Conservation (phyloP, 495 filamentous ascomycete species). For the Aspergillus wentii region DNA sequence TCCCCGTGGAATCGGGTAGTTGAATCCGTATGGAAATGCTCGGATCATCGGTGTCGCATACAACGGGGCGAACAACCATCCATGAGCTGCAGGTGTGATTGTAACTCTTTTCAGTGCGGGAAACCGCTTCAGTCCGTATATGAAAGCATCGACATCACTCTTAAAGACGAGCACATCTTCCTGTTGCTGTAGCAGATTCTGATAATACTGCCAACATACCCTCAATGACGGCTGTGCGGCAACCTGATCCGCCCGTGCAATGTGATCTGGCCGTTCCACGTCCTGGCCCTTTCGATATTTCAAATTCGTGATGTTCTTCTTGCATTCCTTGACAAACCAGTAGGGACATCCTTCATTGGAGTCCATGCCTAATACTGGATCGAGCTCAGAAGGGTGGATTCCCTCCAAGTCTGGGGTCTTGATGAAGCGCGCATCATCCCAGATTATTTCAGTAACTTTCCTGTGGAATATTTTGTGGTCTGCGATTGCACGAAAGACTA, state of each 20-base stretch:
- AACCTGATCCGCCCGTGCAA: slow-evolving; percentile 8
- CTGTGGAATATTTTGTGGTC: slow-evolving; percentile 15
- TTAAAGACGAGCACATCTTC: slow-evolving; percentile 10
- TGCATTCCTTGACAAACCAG: slow-evolving; percentile 14
- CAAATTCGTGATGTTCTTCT: slow-evolving; percentile 9
- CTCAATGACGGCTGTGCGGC: slow-evolving; percentile 8
- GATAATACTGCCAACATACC: slow-evolving; percentile 17
- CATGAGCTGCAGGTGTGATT: slow-evolving; percentile 25
- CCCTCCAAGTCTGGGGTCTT: neutral
- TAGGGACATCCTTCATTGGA: slow-evolving; percentile 13
- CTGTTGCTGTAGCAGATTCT: slow-evolving; percentile 15
- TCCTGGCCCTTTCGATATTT: slow-evolving; percentile 7
- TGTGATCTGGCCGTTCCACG: slow-evolving; percentile 11
- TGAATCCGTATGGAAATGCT: slow-evolving; percentile 22
- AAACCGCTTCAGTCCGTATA: slow-evolving; percentile 20
- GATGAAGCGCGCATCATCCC: slow-evolving; percentile 20
- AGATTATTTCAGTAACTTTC: slow-evolving; percentile 19
- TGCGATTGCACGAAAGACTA: slow-evolving; percentile 23
- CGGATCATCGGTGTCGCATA: slow-evolving; percentile 31
- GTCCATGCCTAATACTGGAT: neutral
- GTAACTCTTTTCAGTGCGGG: slow-evolving; percentile 17
- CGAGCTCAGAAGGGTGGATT: neutral
- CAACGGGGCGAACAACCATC: slow-evolving; percentile 19
- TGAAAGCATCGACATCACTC: slow-evolving; percentile 15
- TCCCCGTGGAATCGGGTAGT: slow-evolving; percentile 25